Conservation (phyloP, 2,329 filamentous ascomycete genomes). For the Aspergillus texensis region DNA sequence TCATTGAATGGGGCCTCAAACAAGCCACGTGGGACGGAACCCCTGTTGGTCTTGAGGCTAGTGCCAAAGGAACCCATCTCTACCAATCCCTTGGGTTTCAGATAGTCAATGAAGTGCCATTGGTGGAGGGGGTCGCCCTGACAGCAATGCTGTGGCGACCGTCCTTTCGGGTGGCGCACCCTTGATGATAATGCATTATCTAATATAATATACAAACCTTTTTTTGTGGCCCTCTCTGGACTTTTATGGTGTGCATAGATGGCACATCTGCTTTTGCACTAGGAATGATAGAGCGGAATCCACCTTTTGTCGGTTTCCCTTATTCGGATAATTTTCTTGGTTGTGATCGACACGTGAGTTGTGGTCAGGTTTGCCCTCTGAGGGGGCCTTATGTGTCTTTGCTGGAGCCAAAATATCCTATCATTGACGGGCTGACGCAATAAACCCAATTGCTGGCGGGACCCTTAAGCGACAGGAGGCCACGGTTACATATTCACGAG, state of each 20-base stretch:
- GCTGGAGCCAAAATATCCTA: neutral
- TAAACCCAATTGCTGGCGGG: neutral
- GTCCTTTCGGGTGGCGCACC: neutral
- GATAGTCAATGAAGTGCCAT: constrained; percentile 6
- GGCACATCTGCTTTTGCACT: neutral
- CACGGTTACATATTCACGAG: neutral
- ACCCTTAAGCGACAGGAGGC: neutral
- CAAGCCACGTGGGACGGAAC: constrained; percentile 20
- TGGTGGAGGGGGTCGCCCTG: constrained; percentile 7
- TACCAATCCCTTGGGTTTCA: constrained; percentile 13
- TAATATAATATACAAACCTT: neutral
- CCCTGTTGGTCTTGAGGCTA: constrained; percentile 11
- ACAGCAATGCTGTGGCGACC: constrained; percentile 15
- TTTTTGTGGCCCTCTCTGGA: neutral
- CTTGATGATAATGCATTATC: neutral
- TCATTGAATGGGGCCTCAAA: constrained; percentile 22
- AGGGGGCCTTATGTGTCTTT: neutral
- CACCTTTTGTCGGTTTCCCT: too few relatives aligned
- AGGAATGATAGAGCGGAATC: too few relatives aligned
- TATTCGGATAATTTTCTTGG: neutral
- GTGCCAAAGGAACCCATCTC: constrained; percentile 7
- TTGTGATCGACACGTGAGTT: neutral
- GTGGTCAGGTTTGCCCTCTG: neutral
- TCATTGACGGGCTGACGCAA: neutral
- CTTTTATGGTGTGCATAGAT: neutral